These are phyloP conservation scores for Aspergillus nanangensis DNA, from an alignment of 495 filamentous ascomycete genomes.

Conservation along the genomic window DNA sequence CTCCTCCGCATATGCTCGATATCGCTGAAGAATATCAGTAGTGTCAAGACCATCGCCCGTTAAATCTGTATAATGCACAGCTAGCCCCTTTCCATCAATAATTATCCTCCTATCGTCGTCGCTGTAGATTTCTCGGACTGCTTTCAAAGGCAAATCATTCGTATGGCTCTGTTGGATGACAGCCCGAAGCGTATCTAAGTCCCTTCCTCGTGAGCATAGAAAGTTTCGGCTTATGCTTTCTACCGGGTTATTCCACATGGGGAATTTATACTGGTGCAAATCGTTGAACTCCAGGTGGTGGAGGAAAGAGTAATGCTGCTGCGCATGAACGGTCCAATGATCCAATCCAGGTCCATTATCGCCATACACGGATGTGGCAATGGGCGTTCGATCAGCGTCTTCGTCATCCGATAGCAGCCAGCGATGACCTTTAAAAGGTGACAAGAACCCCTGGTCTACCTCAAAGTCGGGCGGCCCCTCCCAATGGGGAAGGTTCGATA, in stretches of 20 bases:
- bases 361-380: conserved; percentile 25
- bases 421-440: conserved; percentile 26
- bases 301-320: conserved; percentile 53
- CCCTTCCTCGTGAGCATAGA: conserved; percentile 42
- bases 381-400: conserved; percentile 23
- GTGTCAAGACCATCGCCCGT: conserved; percentile 33
- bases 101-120: conserved; percentile 24
- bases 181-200: conserved; percentile 19
- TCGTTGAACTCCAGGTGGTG: conserved; percentile 43
- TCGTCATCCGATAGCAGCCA: conserved; percentile 24
- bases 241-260: conserved; percentile 42
- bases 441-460: conserved; percentile 18
- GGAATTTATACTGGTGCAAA: conserved; percentile 47
- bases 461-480: conserved; percentile 23
- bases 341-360: conserved; percentile 29
- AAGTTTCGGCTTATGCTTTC: conserved; percentile 42
- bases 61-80: conserved; percentile 42
- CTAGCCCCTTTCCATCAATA: conserved; percentile 50
- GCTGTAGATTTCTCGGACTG: conserved; percentile 3
- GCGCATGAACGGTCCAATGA: conserved; percentile 47
- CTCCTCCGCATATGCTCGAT: conserved; percentile 48
- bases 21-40: conserved; percentile 49
- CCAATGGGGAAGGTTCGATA: conserved; percentile 26
- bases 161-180: conserved; percentile 9
- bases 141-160: background rate